These are phyloP conservation scores for Typha latifolia DNA, from an alignment of 176 grass and related monocot genomes.

Conservation along the genomic window DNA sequence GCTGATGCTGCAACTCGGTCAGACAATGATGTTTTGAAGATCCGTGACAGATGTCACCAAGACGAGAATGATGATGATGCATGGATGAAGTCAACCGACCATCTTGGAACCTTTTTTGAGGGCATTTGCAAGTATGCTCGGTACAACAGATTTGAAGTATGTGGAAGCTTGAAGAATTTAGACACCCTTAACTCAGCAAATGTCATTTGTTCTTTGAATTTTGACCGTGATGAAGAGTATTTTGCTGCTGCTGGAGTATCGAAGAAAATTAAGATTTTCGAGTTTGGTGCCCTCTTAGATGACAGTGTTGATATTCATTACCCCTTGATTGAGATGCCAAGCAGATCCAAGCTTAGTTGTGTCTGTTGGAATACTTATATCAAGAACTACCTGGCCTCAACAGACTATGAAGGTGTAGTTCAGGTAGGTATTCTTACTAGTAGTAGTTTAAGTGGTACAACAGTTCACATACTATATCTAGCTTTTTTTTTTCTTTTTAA, in stretches of 20 bases:
- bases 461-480: too few relatives aligned
- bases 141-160: slow-evolving; percentile 73
- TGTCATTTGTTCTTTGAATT: slow-evolving; percentile 96
- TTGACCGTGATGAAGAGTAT: slow-evolving; percentile 95
- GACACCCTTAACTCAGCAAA: slow-evolving; percentile 75
- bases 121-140: slow-evolving; percentile 89
- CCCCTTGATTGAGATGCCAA: slow-evolving; percentile 90
- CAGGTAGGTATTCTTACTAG: slow-evolving; percentile 46
- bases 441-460: too few relatives aligned
- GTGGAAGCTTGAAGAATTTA: slow-evolving; percentile 74
- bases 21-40: slow-evolving; percentile 61
- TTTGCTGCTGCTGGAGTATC: slow-evolving; percentile 94
- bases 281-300: slow-evolving; percentile 88
- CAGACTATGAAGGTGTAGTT: slow-evolving; percentile 84
- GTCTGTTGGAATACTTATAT: slow-evolving; percentile 96
- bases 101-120: slow-evolving; percentile 73
- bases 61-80: slow-evolving; percentile 39
- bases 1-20: slow-evolving; percentile 36
- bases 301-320: slow-evolving; percentile 82
- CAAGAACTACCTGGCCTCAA: slow-evolving; percentile 93
- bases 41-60: slow-evolving; percentile 33
- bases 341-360: slow-evolving; percentile 69
- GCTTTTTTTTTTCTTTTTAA: too few relatives aligned
- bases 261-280: slow-evolving; percentile 99
- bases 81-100: slow-evolving; percentile 29